Base-by-base conservation (phyloP, 164 flowering plant genomes). In the Litsea cubeba region DNA sequence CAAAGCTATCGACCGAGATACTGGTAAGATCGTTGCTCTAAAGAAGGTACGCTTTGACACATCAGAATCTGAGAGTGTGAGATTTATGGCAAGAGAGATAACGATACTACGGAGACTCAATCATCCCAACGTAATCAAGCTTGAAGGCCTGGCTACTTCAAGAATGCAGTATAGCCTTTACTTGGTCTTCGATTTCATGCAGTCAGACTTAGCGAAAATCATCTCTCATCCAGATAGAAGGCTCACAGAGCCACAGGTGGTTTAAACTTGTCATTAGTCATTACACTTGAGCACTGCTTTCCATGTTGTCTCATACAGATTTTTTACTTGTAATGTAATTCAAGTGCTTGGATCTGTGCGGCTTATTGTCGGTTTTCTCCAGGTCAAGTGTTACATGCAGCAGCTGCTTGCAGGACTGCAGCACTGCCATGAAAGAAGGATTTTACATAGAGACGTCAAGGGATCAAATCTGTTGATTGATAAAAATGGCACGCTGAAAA, bases 81-180 rank as follows among this genome's bases (percentile, higher is more conserved):
- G 76, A 67, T 91, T 91, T 68, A 89, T 91, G 93, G 96, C 93
- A 32, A 78, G 96, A 73, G 94, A 91, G 83, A 89, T 91, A 58
- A 81, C 68, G 81, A 80, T 88, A 15, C 72, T 89, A 69, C 85
- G 77, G 78, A 81, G 79, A 71, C 83, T 91, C 35, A 83, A 91
- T 74, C 96, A 91, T 79, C 94, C 96, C 6, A 88, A 89, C 74
- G 71, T 91, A 1, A 82, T 91, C 68, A 89, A 88, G 81, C 90
- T 91, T 35, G 86, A 88, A 80, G 94, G 91, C 10, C 58, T 89
- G 28, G 94, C 90, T 50, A 88, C 90, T 0, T 91, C 92, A n/a
- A 85, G 92, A 77, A 86, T 87, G 90, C 90, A 86, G 49, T 88
- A 87, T 66, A 88, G 91, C 78, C 90, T 91, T 32, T 91, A 89